A percentile compares a stretch with the other conserved stretches of the same genome.
phyloP scores from a whole-genome alignment of 2,329 filamentous ascomycete genomes.

The Didymella pomorum region DNA sequence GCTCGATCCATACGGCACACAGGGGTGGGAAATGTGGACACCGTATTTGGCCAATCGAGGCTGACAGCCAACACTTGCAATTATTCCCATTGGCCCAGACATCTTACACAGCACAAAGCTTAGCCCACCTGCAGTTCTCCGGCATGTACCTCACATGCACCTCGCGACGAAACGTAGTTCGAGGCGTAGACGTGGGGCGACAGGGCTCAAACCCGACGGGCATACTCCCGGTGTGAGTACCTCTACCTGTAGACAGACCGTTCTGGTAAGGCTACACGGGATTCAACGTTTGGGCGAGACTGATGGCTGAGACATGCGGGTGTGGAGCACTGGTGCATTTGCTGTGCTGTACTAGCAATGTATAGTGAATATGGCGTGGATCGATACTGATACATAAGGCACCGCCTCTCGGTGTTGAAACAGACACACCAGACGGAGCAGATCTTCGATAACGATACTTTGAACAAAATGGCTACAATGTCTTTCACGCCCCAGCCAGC shows the following conservation, averaged over 20 bases:
- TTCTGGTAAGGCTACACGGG: constrained; percentile 19
- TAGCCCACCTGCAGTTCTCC: constrained; percentile 4
- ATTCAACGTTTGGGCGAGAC: constrained; percentile 19
- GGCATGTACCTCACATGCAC: no score
- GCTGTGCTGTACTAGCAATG: constrained; percentile 4
- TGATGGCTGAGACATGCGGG: constrained; percentile 22
- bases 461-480: constrained; percentile 26
- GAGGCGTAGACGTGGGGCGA: constrained; percentile 10
- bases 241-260: constrained; percentile 1
- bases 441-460: constrained; percentile 8
- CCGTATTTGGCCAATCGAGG: constrained; percentile 17
- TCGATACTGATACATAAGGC: constrained; percentile 20
- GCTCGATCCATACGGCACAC: constrained; percentile 3
- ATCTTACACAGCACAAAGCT: constrained; percentile 17
- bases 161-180: constrained; percentile 1
- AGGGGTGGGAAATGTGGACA: constrained; percentile 18
- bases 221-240: constrained; percentile 20
- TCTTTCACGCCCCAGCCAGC: constrained; percentile 32
- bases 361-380: constrained; percentile 3
- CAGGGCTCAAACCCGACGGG: constrained; percentile 15
- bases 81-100: constrained; percentile 7
- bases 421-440: constrained; percentile 9
- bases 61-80: not conserved
- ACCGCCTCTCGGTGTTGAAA: constrained; percentile 3
- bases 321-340: constrained; percentile 13